Base-by-base conservation (phyloP, 352 stramenopile genomes). In the Elongisporangium anandrum region DNA sequence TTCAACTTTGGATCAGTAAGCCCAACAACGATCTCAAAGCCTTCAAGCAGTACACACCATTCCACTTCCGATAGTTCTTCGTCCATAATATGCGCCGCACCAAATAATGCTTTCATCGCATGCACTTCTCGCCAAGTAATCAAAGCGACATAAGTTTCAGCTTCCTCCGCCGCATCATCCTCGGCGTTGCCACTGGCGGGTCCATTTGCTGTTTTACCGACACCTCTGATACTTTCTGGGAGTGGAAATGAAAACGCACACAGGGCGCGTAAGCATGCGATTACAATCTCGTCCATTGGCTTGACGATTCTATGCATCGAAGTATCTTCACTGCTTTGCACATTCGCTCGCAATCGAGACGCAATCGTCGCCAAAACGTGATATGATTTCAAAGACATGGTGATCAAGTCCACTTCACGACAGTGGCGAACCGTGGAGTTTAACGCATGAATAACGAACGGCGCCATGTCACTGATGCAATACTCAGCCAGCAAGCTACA, bases 41-140 rank as follows among this genome's bases (percentile, higher is more conserved):
- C 81, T 29, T 93, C 80, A 4, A 95, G 65, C 8, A 95, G 54
- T 17, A 82, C 65, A 50, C 77, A 88, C 86, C 86, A 95, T 57
- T 93, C 86, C 38, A 69, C 63, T 63, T 88, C 72, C 3, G 77
- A 77, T 24, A 95, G 70, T 41, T 95, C 84, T 64, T 93, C 79
- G 39, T 91, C 82, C 84, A 95, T 95, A 34, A 92, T 88, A 51
- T 95, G 86, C 16, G 85, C 85, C 16, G 86, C 80, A 20, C 80
- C 82, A 54, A 92, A 93, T 17, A 95, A 66, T 12, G 84, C 81
- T 59, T 95, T 95, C 86, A 95, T 95, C n/a, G 86, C 86, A 47
- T 93, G 86, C 26, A 95, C 81, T 65, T 95, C 81, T 24, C 84
- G 77, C 86, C 86, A 95, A 48, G 72, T 92, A 50, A 93, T 70